A percentile compares a stretch with the other conserved stretches of the same genome.
Conservation (phyloP, 345 rosid species). For the Eucalyptus regnans region DNA sequence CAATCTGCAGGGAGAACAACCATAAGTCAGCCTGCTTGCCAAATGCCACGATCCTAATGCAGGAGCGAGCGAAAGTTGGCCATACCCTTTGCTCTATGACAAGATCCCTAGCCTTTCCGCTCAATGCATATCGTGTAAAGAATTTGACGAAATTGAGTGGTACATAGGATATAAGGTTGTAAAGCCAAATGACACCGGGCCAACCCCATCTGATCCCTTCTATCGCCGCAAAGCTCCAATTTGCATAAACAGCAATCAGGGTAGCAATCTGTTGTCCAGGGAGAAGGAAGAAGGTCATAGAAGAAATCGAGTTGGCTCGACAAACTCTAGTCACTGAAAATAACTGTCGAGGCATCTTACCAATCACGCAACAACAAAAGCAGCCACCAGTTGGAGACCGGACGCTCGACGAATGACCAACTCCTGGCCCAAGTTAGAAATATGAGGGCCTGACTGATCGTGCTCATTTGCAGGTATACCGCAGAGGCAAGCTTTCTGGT, state of each 20-base stretch:
- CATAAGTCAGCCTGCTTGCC: neutral
- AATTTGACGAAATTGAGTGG: neutral
- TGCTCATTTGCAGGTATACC: slow-evolving; percentile 47
- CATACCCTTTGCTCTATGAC: neutral
- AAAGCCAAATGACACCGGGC: neutral
- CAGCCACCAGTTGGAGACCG: neutral
- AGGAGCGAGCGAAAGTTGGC: neutral
- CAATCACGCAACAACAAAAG: neutral
- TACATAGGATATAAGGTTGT: neutral
- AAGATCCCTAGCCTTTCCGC: neutral
- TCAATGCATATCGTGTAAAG: neutral
- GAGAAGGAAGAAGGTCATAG: neutral
- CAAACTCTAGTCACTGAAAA: neutral
- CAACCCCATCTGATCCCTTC: neutral
- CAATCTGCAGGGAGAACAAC: slow-evolving; percentile 6
- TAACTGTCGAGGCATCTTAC: neutral
- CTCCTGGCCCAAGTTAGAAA: slow-evolving; percentile 15
- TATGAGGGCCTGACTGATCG: slow-evolving; percentile 57
- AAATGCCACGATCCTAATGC: neutral
- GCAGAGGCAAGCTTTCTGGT: slow-evolving; percentile 42
- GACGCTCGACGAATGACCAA: neutral
- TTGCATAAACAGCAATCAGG: neutral
- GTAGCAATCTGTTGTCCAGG: neutral
- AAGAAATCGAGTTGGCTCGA: neutral
- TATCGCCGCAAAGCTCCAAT: neutral